Base-by-base conservation (phyloP, 192 early-diverging fungal species). In the Entomortierella chlamydospora region DNA sequence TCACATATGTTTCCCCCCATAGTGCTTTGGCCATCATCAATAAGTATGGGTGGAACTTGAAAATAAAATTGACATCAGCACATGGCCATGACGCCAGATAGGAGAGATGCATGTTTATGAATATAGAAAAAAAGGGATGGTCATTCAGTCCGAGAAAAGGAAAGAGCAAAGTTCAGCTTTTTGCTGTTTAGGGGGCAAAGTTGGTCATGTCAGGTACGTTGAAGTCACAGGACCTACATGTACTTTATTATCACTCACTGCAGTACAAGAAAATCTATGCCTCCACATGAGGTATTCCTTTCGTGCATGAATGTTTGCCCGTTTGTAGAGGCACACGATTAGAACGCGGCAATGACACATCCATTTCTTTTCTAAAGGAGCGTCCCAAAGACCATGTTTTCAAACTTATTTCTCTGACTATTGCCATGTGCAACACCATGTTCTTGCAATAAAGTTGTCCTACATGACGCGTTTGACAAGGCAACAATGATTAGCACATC, bases 381-480 rank as follows among this genome's bases (percentile, higher is more conserved):
- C 18, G 67, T 70, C 18, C 67, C 74, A 26, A 43, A 22, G 5
- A 79, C 6, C 76, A 79, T 79, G 43, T 70, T 79, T 30, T 79
- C 76, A 56, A 79, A 79, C 25, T 79, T 79, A 52, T 79, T 79
- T 20, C 50, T 28, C 42, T 70, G 68, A 51, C 76, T 79, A 29
- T 79, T 61, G 7, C 68, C 76, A 25, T 61, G 61, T 8, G 62
- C 25, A 17, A 79, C 61, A 23, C 33, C 62, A 4, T 79, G 66
- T 33, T 79, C 62, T 25, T 70, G 45, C 31, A 79, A 37, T 18
- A 79, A 26, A 2, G 56, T 13, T 7, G 68, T 64, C 34, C 76
- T 79, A 69, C n/a, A n/a, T 9, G 22, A 10, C 10, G 34, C 34
- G 34, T 37, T 37, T 37, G 34, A 37, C 10, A 37, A 7, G 4